phyloP scores from a whole-genome alignment of 768 basidiomycete genomes.

The Dentipellis sp. region DNA sequence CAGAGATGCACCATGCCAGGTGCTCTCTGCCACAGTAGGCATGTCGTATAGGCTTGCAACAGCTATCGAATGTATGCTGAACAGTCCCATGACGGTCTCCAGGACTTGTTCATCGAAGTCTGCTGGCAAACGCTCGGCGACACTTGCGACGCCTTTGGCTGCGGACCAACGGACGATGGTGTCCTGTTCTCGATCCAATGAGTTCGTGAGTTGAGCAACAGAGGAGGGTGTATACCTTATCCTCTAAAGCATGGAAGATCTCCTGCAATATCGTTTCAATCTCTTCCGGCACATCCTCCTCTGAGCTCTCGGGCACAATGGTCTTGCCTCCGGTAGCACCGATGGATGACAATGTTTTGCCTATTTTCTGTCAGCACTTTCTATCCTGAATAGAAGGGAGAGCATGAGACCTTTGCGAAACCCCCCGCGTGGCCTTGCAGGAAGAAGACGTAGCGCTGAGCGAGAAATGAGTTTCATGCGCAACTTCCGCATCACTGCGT shows the following conservation, averaged over 20 bases:
- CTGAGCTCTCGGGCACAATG: conserved; percentile 21
- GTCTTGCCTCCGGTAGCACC: too few relatives aligned
- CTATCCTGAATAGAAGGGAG: not conserved
- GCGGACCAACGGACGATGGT: conserved; percentile 93
- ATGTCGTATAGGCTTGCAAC: conserved; percentile 61
- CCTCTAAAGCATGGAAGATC: conserved; percentile 65
- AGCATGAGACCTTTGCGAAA: conserved; percentile 32
- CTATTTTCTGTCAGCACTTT: not conserved
- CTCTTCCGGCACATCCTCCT: conserved; percentile 66
- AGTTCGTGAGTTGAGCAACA: too few relatives aligned
- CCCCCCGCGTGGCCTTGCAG: conserved; percentile 28
- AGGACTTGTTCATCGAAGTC: conserved; percentile 78
- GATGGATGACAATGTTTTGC: conserved; percentile 10
- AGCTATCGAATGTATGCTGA: conserved; percentile 61
- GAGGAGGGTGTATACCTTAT: conserved; percentile 45
- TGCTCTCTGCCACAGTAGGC: conserved; percentile 70
- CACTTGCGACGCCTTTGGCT: conserved; percentile 84
- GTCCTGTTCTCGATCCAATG: conserved; percentile 42
- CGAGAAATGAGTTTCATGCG: conserved; percentile 62
- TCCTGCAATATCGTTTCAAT: conserved; percentile 68
- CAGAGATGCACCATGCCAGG: conserved; percentile 93
- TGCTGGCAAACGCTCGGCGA: conserved; percentile 69
- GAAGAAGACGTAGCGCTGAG: conserved; percentile 52
- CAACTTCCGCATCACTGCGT: conserved; percentile 63
- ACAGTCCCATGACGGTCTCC: conserved; percentile 68